Evolutionary conservation across 345 rosid genomes (phyloP).

Genomic region (Boechera retrofracta): DNA sequence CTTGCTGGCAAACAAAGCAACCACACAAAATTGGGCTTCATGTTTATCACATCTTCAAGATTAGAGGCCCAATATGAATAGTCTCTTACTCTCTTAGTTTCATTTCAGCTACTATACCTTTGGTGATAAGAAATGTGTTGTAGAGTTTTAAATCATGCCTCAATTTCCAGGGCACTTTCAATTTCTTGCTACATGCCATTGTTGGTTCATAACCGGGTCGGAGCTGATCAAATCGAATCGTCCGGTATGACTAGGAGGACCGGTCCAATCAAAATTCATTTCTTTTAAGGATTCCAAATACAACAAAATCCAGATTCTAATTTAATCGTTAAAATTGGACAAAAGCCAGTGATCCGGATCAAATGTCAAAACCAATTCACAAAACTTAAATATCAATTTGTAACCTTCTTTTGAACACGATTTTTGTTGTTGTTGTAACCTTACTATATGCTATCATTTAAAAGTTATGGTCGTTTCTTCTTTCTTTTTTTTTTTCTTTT

Average conservation of each 20-base stretch:
- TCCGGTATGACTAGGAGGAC: no score
- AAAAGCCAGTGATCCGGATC: no score
- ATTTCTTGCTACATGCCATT: no score
- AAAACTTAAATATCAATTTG: background rate
- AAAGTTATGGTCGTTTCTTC: background rate
- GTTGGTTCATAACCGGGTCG: no score
- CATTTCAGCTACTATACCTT: background rate
- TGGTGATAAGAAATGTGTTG: background rate
- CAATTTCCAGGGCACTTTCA: no score
- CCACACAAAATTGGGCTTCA: slow-evolving; percentile 36
- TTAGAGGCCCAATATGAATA: slow-evolving; percentile 23
- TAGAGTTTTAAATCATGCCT: background rate
- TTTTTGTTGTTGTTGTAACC: no score
- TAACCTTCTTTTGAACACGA: background rate
- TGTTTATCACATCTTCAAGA: background rate
- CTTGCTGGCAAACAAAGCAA: slow-evolving; percentile 40
- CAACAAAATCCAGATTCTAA: no score
- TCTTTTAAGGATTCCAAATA: no score
- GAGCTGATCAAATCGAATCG: no score
- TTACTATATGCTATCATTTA: no score
- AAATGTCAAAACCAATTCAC: background rate
- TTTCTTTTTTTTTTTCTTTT: background rate
- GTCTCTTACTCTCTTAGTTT: background rate
- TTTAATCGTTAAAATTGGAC: no score
- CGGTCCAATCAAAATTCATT: no score